Base-by-base conservation (phyloP, 805 yeast genomes). In the Ogataea pilisensis region DNA sequence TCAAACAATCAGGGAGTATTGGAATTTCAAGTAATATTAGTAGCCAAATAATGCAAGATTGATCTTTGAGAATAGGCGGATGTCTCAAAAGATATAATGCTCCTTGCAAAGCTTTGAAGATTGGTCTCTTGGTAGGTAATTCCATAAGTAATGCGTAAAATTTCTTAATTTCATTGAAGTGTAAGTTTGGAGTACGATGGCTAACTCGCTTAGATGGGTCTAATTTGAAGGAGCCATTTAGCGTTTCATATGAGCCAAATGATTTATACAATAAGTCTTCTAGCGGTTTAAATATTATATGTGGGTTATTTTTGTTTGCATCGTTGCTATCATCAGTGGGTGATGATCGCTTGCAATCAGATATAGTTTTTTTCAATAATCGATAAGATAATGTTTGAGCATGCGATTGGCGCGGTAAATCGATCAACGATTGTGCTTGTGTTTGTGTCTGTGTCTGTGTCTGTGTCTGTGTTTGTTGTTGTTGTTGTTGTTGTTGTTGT, bases 1-100 rank as follows among this genome's bases (percentile, higher is more conserved):
- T 59, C 4, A 78, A 61, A 8, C 82, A 72, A 18, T 69, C 64
- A 6, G 72, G 62, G 7, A 85, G 59, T 5, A 74, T 67, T 0
- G 96, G 96, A 24, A 82, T 76, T 43, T 85, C 90, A 38, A 83
- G 60, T 11, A 86, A 61, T 3, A 86, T 76, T 14, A 86, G 60
- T 2, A 86, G 50, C 82, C 87, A 85, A 33, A 66, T 57, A 22
- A 80, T 57, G 17, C 75, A 67, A 2, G 61, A 49, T 0, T 81
- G 73, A 11, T 68, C 62, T 7, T 66, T 56, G 31, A 68, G 45
- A 0, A 54, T 55, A 5, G 69, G 65, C 1, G 80, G 79, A 21
- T 79, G 68, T 43, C 73, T 76, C 18, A 87, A 60, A 2, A 80
- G 63, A 6, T 69, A 69, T 34, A 74, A 63, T 2, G 76, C 72